Evolutionary conservation across 129 eudicot species (phyloP).

Genomic region (Flaveria trinervia): DNA sequence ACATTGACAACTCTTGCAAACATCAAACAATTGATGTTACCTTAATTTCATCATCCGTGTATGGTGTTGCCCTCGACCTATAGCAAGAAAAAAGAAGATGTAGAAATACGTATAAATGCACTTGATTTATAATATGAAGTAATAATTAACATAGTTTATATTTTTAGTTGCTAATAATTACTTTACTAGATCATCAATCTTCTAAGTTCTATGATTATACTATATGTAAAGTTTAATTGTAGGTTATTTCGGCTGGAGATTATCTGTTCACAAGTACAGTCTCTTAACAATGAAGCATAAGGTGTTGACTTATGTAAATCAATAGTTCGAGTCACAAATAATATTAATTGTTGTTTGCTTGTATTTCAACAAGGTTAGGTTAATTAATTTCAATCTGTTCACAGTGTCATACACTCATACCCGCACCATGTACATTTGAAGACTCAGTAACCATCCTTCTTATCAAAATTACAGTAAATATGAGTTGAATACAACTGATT

Average conservation of each 20-base stretch:
- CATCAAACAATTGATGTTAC: constrained; percentile 36
- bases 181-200: too few relatives aligned
- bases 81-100: constrained; percentile 9
- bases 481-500: background rate
- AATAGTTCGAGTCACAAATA: too few relatives aligned
- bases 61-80: constrained; percentile 68
- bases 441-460: background rate
- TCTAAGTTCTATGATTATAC: too few relatives aligned
- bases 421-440: too few relatives aligned
- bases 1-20: background rate
- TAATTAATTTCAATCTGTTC: background rate
- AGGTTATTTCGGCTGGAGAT: too few relatives aligned
- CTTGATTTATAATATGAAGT: background rate
- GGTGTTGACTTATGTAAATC: background rate
- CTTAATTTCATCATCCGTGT: constrained; percentile 87
- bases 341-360: background rate
- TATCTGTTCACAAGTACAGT: background rate
- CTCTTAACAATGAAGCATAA: background rate
- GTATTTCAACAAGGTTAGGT: background rate
- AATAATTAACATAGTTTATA: background rate
- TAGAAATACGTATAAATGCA: background rate
- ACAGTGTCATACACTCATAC: background rate
- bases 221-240: too few relatives aligned
- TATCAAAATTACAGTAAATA: background rate
- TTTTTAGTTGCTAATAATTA: background rate